phyloP scores from a whole-genome alignment of 2,329 filamentous ascomycete genomes.

The Escovopsis sp. region DNA sequence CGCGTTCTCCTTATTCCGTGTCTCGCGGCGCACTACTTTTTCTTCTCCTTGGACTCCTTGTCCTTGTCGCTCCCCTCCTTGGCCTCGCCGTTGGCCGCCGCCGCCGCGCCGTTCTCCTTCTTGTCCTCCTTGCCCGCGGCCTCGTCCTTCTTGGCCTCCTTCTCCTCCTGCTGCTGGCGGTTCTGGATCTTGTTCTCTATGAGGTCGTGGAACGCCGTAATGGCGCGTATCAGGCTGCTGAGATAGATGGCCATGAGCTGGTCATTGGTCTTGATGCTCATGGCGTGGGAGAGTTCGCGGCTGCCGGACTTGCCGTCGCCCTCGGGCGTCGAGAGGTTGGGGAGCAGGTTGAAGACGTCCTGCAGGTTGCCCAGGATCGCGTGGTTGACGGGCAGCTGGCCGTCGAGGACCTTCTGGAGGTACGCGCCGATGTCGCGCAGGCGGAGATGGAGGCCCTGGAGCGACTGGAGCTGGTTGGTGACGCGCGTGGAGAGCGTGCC shows the following conservation, averaged over 20 bases:
- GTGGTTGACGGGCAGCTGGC: slow-evolving; percentile 88
- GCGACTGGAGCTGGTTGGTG: slow-evolving; percentile 91
- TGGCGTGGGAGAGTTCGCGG: slow-evolving; percentile 80
- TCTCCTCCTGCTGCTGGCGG: slow-evolving; percentile 89
- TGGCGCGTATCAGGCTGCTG: slow-evolving; percentile 88
- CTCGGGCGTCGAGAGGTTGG: slow-evolving; percentile 80
- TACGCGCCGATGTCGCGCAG: slow-evolving; percentile 92
- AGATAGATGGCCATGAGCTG: slow-evolving; percentile 98
- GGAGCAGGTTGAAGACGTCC: slow-evolving; percentile 96
- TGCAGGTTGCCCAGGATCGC: slow-evolving; percentile 96
- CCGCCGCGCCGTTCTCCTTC: slow-evolving; percentile 35
- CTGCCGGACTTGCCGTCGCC: slow-evolving; percentile 49
- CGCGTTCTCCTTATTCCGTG: neutral
- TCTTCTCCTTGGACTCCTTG: slow-evolving; percentile 41
- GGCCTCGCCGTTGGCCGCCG: slow-evolving; percentile 24
- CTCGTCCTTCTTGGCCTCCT: slow-evolving; percentile 72
- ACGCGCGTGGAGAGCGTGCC: slow-evolving; percentile 93
- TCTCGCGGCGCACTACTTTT: slow-evolving; percentile 23
- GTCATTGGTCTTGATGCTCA: slow-evolving; percentile 98
- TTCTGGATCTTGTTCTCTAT: slow-evolving; percentile 99
- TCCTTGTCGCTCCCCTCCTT: slow-evolving; percentile 40
- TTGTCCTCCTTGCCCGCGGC: slow-evolving; percentile 42
- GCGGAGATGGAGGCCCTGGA: slow-evolving; percentile 88
- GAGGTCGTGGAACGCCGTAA: slow-evolving; percentile 96
- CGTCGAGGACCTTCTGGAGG: slow-evolving; percentile 87